These are phyloP conservation scores for Striga asiatica DNA, from an alignment of 257 asterid genomes.

Conservation along the genomic window DNA sequence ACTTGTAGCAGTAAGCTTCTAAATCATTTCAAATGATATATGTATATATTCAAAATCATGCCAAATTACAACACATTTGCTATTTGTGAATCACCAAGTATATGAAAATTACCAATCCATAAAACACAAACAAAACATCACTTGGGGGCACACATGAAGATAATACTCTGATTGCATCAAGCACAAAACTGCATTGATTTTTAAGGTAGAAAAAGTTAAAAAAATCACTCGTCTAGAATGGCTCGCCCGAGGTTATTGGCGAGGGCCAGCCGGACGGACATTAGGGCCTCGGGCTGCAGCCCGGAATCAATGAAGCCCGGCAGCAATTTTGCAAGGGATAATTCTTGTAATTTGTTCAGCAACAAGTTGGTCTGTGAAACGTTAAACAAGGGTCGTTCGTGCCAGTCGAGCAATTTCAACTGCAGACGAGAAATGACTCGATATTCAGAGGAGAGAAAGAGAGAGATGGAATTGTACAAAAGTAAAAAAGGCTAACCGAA, in stretches of 20 bases:
- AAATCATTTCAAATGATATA: too few species aligned
- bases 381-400: slow-evolving; percentile 50
- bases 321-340: slow-evolving; percentile 62
- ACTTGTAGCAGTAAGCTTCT: too few species aligned
- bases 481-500: slow-evolving; percentile 43
- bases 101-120: too few species aligned
- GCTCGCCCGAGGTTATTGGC: slow-evolving; percentile 88
- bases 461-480: not conserved
- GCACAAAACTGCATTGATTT: too few species aligned
- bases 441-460: not conserved
- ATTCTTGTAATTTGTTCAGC: slow-evolving; percentile 77
- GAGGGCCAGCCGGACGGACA: slow-evolving; percentile 68
- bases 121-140: too few species aligned
- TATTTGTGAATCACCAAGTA: too few species aligned
- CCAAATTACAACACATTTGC: too few species aligned
- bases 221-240: slow-evolving; percentile 55
- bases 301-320: slow-evolving; percentile 63
- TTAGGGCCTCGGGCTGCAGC: slow-evolving; percentile 72
- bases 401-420: slow-evolving; percentile 77
- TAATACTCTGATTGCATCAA: too few species aligned
- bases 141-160: too few species aligned
- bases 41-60: too few species aligned
- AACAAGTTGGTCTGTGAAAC: slow-evolving; percentile 64
- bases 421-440: slow-evolving; percentile 24
- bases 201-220: not conserved